Evolutionary conservation across 2,329 filamentous ascomycete genomes (phyloP).

Genomic region (Aspergillus costaricaensis): DNA sequence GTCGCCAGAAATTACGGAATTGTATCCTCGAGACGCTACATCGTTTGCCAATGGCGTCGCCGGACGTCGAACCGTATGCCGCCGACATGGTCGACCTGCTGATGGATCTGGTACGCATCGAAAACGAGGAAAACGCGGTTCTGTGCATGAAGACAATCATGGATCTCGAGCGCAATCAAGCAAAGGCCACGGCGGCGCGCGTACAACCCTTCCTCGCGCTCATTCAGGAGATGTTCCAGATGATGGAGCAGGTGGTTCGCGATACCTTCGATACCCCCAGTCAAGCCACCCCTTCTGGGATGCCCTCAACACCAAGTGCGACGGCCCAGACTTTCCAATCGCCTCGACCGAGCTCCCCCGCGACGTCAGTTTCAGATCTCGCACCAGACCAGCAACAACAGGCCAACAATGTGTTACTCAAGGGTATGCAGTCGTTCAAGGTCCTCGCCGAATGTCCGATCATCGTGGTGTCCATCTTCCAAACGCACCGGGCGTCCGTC

Average conservation of each 20-base stretch:
- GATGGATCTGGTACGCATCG: constrained; percentile 81
- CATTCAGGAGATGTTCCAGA: constrained; percentile 93
- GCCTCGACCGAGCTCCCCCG: constrained; percentile 84
- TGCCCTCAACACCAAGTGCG: constrained; percentile 55
- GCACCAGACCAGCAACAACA: constrained; percentile 76
- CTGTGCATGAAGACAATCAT: constrained; percentile 97
- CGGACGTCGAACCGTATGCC: constrained; percentile 86
- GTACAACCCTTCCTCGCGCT: constrained; percentile 88
- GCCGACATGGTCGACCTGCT: constrained; percentile 86
- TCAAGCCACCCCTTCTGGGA: constrained; percentile 53
- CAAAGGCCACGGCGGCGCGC: constrained; percentile 75
- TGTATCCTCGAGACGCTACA: constrained; percentile 94
- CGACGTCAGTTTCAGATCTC: constrained; percentile 76
- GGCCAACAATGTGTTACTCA: constrained; percentile 76
- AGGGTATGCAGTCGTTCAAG: constrained; percentile 98
- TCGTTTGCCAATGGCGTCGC: constrained; percentile 72
- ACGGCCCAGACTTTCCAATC: constrained; percentile 73
- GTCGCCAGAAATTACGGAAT: constrained; percentile 75
- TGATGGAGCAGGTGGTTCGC: constrained; percentile 90
- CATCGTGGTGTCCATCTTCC: constrained; percentile 97
- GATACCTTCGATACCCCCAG: constrained; percentile 87
- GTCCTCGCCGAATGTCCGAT: constrained; percentile 97
- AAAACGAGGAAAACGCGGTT: constrained; percentile 99
- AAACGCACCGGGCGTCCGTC: constrained; percentile 81
- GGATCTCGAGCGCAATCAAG: constrained; percentile 91